Evolutionary conservation across 1,139 yeast genomes (phyloP).

Genomic region (Taphrina sp.): DNA sequence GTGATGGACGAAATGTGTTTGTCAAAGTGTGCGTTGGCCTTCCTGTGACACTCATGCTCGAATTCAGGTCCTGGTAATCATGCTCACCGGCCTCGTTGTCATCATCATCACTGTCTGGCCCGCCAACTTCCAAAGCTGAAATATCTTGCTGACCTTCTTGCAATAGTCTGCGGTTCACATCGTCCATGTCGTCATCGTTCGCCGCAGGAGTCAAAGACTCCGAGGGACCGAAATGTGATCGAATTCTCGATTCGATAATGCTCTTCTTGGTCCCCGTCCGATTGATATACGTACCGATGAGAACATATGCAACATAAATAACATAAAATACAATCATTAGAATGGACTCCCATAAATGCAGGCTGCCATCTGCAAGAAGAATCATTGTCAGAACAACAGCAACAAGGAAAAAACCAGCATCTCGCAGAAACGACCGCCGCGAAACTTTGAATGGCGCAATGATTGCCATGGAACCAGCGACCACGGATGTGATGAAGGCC

Average conservation of each 20-base stretch:
- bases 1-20: conserved; percentile 47
- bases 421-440: conserved; percentile 54
- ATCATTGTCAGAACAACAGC: conserved; percentile 49
- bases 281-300: conserved; percentile 34
- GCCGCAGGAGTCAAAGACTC: not conserved
- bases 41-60: conserved; percentile 30
- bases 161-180: conserved; percentile 6
- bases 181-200: conserved; percentile 17
- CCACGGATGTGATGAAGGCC: conserved; percentile 69
- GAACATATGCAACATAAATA: conserved; percentile 48
- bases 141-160: not conserved
- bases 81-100: conserved; percentile 18
- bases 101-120: conserved; percentile 3
- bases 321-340: conserved; percentile 59
- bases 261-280: conserved; percentile 5
- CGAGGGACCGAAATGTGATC: conserved; percentile 16
- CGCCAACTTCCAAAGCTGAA: not conserved
- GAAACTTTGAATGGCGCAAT: conserved; percentile 65
- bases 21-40: conserved; percentile 2
- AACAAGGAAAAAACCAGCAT: conserved; percentile 53
- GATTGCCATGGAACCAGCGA: conserved; percentile 72
- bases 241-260: conserved; percentile 18
- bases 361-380: conserved; percentile 47
- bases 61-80: conserved; percentile 19
- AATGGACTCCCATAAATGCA: conserved; percentile 52